Conservation (phyloP, 2,329 filamentous ascomycete species). For the Apiospora kogelbergensis region DNA sequence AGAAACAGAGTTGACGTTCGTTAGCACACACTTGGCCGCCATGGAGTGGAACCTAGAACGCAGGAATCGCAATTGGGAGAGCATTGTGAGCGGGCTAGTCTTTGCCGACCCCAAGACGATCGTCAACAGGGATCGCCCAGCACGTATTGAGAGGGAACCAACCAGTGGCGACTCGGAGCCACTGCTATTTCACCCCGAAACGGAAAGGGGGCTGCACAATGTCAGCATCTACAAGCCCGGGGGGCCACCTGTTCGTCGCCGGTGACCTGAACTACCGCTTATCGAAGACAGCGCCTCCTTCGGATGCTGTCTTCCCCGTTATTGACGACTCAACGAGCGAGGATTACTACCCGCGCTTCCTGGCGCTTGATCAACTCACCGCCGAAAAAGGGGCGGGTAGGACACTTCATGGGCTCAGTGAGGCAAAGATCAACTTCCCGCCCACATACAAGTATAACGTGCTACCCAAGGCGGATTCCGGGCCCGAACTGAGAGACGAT, state of each 20-base stretch:
- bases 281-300: conserved; percentile 61
- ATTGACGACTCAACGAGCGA: conserved; percentile 49
- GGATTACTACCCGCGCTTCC: conserved; percentile 65
- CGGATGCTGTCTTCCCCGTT: conserved; percentile 63
- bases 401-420: conserved; percentile 75
- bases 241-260: conserved; percentile 76
- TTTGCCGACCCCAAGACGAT: conserved; percentile 61
- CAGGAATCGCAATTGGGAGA: conserved; percentile 86
- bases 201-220: conserved; percentile 47
- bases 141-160: conserved; percentile 16
- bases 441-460: conserved; percentile 90
- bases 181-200: conserved; percentile 23
- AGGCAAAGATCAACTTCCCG: conserved; percentile 75
- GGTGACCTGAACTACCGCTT: conserved; percentile 97
- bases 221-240: conserved; percentile 72
- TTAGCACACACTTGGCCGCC: conserved; percentile 84
- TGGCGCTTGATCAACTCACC: conserved; percentile 76
- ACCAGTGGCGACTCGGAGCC: conserved; percentile 20
- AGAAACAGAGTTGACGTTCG: conserved; percentile 74
- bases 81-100: conserved; percentile 75
- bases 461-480: conserved; percentile 33
- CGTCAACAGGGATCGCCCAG: conserved; percentile 18
- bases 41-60: conserved; percentile 76
- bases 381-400: conserved; percentile 67
- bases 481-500: conserved; percentile 23